phyloP scores from a whole-genome alignment of 352 stramenopile genomes.

The Phytophthora aleatoria region DNA sequence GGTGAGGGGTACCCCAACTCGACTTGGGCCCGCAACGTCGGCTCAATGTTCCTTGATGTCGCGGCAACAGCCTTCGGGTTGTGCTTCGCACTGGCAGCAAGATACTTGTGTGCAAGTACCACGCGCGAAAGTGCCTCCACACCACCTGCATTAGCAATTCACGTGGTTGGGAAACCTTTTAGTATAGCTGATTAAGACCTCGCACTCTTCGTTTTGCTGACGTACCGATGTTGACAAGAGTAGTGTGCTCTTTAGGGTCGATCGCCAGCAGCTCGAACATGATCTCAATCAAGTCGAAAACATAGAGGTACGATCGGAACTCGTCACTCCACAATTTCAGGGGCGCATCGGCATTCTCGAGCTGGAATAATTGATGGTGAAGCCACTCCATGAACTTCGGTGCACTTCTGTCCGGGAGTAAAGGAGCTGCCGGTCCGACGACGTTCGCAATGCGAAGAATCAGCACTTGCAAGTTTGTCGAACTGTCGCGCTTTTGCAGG shows the following conservation, averaged over 20 bases:
- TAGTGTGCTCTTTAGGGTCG: background rate
- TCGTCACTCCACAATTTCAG: conserved; percentile 68
- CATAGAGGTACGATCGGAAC: conserved; percentile 64
- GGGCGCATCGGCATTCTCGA: conserved; percentile 9
- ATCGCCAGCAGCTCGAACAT: conserved; percentile 38
- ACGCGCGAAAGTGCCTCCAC: conserved; percentile 53
- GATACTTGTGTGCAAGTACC: conserved; percentile 43
- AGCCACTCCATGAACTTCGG: conserved; percentile 77
- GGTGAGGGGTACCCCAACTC: conserved; percentile 56
- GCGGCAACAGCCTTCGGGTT: background rate
- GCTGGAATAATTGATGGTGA: conserved; percentile 44
- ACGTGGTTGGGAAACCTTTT: background rate
- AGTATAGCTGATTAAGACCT: background rate
- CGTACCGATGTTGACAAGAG: conserved; percentile 61
- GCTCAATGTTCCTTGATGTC: conserved; percentile 29
- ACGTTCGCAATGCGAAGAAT: conserved; percentile 73
- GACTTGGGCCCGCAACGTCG: conserved; percentile 30
- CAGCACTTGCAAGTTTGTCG: conserved; percentile 22
- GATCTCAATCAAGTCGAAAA: conserved; percentile 51
- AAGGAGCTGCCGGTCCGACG: conserved; percentile 44
- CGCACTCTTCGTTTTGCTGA: background rate
- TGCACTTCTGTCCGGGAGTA: conserved; percentile 38
- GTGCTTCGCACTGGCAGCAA: conserved; percentile 21
- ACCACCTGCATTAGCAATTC: conserved; percentile 36
- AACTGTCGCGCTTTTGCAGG: conserved; percentile 20